These are phyloP conservation scores for Neostapfia colusana DNA, from an alignment of 176 grass and related monocot genomes.

Conservation along the genomic window DNA sequence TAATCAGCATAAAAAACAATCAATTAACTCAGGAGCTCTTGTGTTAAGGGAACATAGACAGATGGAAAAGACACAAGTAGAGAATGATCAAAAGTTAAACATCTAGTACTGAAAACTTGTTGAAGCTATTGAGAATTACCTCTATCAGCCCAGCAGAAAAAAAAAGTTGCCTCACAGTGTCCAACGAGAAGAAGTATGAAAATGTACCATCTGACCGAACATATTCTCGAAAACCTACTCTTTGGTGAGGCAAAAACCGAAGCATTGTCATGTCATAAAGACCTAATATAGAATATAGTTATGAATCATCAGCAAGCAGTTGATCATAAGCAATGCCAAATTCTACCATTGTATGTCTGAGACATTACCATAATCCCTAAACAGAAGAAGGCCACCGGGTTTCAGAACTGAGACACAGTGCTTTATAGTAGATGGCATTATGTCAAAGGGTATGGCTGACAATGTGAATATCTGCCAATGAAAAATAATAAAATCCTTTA, in stretches of 20 bases:
- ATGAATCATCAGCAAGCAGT: slow-evolving; percentile 9
- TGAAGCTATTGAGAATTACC: slow-evolving; percentile 44
- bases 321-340: neutral
- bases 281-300: slow-evolving; percentile 51
- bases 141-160: slow-evolving; percentile 64
- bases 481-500: slow-evolving; percentile 26
- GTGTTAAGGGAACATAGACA: neutral
- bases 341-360: neutral
- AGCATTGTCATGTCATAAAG: slow-evolving; percentile 99
- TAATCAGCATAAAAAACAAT: neutral
- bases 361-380: slow-evolving; percentile 87
- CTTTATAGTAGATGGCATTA: slow-evolving; percentile 53
- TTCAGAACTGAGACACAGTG: slow-evolving; percentile 75
- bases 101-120: neutral
- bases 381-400: slow-evolving; percentile 78
- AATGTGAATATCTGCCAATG: slow-evolving; percentile 83
- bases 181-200: slow-evolving; percentile 87
- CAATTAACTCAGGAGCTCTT: neutral
- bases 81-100: slow-evolving; percentile 22
- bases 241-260: slow-evolving; percentile 75
- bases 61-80: neutral
- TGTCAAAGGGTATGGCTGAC: slow-evolving; percentile 74
- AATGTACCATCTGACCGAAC: slow-evolving; percentile 86
- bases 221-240: slow-evolving; percentile 80
- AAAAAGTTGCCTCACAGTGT: slow-evolving; percentile 72